Percentiles rank a stretch among this genome's conserved stretches.
phyloP scores from a whole-genome alignment of 2,329 filamentous ascomycete genomes.

The Metarhizium robertsii region DNA sequence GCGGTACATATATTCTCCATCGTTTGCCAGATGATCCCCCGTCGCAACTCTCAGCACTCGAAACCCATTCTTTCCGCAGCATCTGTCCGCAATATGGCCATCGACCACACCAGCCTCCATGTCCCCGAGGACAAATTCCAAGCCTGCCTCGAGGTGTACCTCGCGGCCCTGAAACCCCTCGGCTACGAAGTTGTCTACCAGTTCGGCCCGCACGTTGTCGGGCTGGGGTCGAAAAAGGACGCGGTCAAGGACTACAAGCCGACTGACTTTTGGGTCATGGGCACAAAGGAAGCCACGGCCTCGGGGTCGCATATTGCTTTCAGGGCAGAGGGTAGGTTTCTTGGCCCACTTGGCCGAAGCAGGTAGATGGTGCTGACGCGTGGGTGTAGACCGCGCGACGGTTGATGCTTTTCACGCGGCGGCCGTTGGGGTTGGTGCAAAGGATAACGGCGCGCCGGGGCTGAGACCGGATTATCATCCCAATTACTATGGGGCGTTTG shows the following conservation, averaged over 20 bases:
- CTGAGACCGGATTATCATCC: slow-evolving; percentile 31
- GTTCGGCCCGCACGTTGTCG: slow-evolving; percentile 19
- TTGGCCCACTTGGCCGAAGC: neutral
- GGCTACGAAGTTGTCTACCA: slow-evolving; percentile 22
- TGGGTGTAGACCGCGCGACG: slow-evolving; percentile 23
- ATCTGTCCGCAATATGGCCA: slow-evolving; percentile 17
- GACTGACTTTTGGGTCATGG: slow-evolving; percentile 23
- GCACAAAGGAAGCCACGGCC: slow-evolving; percentile 4
- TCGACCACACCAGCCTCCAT: slow-evolving; percentile 24
- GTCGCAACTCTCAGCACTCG: too few relatives aligned
- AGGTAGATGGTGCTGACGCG: neutral
- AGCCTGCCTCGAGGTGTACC: slow-evolving; percentile 23
- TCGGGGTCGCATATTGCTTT: slow-evolving; percentile 21
- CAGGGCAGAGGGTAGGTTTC: slow-evolving; percentile 17
- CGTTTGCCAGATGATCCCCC: too few relatives aligned
- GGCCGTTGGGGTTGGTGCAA: slow-evolving; percentile 33
- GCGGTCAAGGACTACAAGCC: slow-evolving; percentile 10
- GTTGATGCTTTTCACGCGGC: slow-evolving; percentile 36
- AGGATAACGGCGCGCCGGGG: slow-evolving; percentile 40
- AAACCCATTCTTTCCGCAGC: too few relatives aligned
- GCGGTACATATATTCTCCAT: neutral
- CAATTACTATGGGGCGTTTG: slow-evolving; percentile 41
- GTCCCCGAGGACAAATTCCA: slow-evolving; percentile 19
- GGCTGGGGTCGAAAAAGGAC: slow-evolving; percentile 17
- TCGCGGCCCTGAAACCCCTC: slow-evolving; percentile 24